phyloP scores from a whole-genome alignment of 1,284 basidiomycete genomes.

The Cutaneotrichosporon sp. region DNA sequence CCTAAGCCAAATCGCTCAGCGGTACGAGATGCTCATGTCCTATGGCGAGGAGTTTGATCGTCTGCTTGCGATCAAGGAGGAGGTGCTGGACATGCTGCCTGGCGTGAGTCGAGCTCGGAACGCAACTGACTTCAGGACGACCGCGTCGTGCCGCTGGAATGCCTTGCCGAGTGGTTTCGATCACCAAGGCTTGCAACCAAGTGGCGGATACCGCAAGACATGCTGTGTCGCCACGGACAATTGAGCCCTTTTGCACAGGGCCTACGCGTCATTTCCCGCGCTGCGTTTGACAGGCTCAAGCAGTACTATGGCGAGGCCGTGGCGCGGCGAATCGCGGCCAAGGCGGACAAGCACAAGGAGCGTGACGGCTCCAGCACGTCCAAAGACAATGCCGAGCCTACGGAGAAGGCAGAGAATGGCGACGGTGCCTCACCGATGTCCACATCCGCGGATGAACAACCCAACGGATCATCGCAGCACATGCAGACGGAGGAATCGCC shows the following conservation, averaged over 20 bases:
- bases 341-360: too few species aligned
- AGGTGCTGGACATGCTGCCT: constrained; percentile 21
- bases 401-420: too few species aligned
- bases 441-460: too few species aligned
- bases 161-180: constrained; percentile 27
- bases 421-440: too few species aligned
- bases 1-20: constrained; percentile 20
- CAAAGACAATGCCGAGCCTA: too few species aligned
- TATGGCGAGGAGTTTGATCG: constrained; percentile 4
- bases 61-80: constrained; percentile 22
- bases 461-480: too few species aligned
- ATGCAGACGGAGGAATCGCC: too few species aligned
- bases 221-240: constrained; percentile 27
- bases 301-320: not conserved
- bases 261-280: constrained; percentile 22
- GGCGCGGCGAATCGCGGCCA: too few species aligned
- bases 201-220: constrained; percentile 15
- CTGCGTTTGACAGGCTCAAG: constrained; percentile 26
- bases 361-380: too few species aligned
- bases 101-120: constrained; percentile 21
- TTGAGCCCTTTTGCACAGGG: constrained; percentile 22
- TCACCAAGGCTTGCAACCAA: constrained; percentile 16
- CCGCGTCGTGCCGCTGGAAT: constrained; percentile 26
- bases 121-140: constrained; percentile 25
- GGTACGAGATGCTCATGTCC: not conserved